Conservation (phyloP, 805 yeast genomes). For the Starmerella potacharoeniae region DNA sequence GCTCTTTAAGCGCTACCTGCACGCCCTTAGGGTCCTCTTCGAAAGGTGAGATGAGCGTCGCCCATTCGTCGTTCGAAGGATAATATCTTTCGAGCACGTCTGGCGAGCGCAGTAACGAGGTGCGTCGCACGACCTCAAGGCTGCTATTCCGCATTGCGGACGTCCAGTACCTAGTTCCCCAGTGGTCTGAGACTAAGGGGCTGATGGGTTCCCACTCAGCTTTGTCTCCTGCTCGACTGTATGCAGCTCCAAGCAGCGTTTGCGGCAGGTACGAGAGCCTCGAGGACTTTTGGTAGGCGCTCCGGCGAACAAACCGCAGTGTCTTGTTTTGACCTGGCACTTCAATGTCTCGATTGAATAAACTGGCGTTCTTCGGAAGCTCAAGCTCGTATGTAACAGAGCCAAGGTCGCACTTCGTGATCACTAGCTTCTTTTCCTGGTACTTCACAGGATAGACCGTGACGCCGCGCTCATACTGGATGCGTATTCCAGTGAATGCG, state of each 20-base stretch:
- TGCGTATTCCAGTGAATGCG: slow-evolving; percentile 10
- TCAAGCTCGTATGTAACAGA: not conserved
- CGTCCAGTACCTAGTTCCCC: not conserved
- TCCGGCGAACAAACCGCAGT: slow-evolving; percentile 3
- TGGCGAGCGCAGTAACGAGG: slow-evolving; percentile 13
- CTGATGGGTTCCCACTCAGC: slow-evolving; percentile 4
- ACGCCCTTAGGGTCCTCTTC: not conserved
- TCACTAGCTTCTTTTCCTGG: not conserved
- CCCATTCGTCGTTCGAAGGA: slow-evolving; percentile 7
- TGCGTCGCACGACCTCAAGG: not conserved
- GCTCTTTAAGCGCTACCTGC: too few relatives aligned
- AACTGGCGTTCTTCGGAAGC: not conserved
- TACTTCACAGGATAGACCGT: not conserved
- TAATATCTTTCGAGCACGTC: slow-evolving; percentile 13
- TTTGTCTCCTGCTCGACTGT: not conserved
- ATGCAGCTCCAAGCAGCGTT: slow-evolving; percentile 12
- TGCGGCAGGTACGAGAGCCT: slow-evolving; percentile 7
- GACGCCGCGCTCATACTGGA: slow-evolving; percentile 6
- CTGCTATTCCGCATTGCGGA: not conserved
- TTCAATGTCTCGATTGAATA: slow-evolving; percentile 6
- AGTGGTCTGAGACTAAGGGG: slow-evolving; percentile 10
- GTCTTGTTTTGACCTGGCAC: not conserved
- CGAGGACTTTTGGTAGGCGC: not conserved
- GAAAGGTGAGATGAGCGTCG: not conserved
- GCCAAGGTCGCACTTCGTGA: slow-evolving; percentile 11